Evolutionary conservation across 2,329 filamentous ascomycete species (phyloP), one percentile per base, ranked within the genome.

Genomic region (Alternaria dauci): DNA sequence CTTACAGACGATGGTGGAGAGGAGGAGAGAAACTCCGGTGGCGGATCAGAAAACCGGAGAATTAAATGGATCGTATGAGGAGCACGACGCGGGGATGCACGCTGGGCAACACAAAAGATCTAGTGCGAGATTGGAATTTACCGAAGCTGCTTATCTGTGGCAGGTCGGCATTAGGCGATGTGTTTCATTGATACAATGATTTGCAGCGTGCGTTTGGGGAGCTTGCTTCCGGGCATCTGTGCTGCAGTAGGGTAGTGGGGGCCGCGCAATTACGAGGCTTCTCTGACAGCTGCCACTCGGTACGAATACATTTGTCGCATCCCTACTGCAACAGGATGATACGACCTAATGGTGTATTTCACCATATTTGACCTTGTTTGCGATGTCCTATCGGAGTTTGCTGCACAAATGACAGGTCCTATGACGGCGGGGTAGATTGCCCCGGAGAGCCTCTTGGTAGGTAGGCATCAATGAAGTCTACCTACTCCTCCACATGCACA

Each of bases 21-120:
- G 34, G 41, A 42, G 38, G 20, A 55, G 20, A 55, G 53, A 50
- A 48, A 50, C n/a, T 55, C 43, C 25, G 53, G 43, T 55, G 34
- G 53, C 32, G 25, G 41, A 50, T 50, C n/a, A 14, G n/a, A 44
- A 23, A 44, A 3, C n/a, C 52, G 53, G 53, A 55, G 53, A 55
- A 55, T 48, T 39, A 55, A 55, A 14, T 38, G 53, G 34, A 55
- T 39, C 25, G 44, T 50, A 14, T 50, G 18, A 30, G 23, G 18
- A 14, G 16, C 42, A 36, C 5, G 32, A 50, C n/a, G 46, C 9
- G 32, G 46, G 46, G 46, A 36, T 25, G 46, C 46, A 16, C 25
- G 28, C 12, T 16, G 32, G 32, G 32, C 32, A 23, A 23, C 20
- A 36, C 32, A 36, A 11, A 36, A 36, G 32, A 36, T 41, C 4